These are phyloP conservation scores for Aspergillus ellipticus DNA, from an alignment of 495 filamentous ascomycete genomes.

Conservation along the genomic window DNA sequence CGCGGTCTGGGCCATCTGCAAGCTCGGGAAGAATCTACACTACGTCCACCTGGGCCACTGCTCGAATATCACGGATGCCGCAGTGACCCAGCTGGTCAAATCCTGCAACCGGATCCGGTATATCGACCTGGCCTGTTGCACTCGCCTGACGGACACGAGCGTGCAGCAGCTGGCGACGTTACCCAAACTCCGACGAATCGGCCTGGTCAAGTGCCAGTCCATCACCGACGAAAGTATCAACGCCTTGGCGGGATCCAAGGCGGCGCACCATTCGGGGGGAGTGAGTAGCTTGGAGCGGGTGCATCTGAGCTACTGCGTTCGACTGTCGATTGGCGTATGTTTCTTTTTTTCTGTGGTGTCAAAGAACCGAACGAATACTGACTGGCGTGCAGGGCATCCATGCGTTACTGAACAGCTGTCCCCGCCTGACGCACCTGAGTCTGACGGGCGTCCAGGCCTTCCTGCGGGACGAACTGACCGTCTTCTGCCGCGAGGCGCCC, in stretches of 20 bases:
- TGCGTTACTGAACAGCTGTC: conserved; percentile 83
- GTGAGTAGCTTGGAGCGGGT: conserved; percentile 78
- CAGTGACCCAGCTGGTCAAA: conserved; percentile 77
- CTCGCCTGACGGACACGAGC: conserved; percentile 80
- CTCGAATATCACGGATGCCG: conserved; percentile 79
- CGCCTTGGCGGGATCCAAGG: conserved; percentile 65
- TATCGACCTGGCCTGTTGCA: conserved; percentile 94
- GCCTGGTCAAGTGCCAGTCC: conserved; percentile 84
- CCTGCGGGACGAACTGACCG: conserved; percentile 69
- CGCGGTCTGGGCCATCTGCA: conserved; percentile 80
- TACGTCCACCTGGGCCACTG: conserved; percentile 96
- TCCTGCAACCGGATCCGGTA: conserved; percentile 92
- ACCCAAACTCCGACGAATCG: conserved; percentile 90
- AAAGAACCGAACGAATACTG: conserved; percentile 6
- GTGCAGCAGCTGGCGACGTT: conserved; percentile 80
- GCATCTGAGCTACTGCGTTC: conserved; percentile 92
- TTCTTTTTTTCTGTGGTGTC: not conserved
- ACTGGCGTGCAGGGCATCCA: conserved; percentile 72
- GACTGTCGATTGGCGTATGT: conserved; percentile 74
- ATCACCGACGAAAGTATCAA: conserved; percentile 89
- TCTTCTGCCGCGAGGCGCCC: conserved; percentile 84
- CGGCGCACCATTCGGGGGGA: conserved; percentile 38
- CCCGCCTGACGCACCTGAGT: conserved; percentile 88
- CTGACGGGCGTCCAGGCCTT: conserved; percentile 89
- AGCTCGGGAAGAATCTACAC: conserved; percentile 91